phyloP scores from a whole-genome alignment of 2,329 filamentous ascomycete species.

The Diaporthe aspalathi region DNA sequence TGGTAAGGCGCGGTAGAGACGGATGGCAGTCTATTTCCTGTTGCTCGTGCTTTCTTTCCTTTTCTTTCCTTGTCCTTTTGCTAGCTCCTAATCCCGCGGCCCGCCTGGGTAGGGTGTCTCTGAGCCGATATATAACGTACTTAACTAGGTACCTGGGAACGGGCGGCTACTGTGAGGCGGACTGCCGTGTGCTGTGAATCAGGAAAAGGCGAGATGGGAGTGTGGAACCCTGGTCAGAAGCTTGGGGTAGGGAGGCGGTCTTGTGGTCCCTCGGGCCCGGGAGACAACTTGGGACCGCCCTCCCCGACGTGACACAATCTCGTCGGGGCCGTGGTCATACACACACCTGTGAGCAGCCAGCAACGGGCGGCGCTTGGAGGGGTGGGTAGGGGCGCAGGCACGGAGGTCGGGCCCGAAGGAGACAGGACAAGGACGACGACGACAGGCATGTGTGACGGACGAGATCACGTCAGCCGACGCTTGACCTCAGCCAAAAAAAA shows the following conservation, averaged over 20 bases:
- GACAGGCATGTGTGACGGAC: slow-evolving; percentile 6
- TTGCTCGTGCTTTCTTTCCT: background rate
- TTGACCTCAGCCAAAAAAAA: background rate
- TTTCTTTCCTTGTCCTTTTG: background rate
- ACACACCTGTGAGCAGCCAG: slow-evolving; percentile 1
- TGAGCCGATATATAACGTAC: background rate
- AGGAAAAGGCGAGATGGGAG: background rate
- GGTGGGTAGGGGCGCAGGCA: background rate
- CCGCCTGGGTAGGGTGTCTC: background rate
- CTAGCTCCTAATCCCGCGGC: background rate
- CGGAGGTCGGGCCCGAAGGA: background rate
- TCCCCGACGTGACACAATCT: slow-evolving; percentile 4
- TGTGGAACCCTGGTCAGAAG: slow-evolving; percentile 24
- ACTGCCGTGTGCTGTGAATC: slow-evolving; percentile 14
- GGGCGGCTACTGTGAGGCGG: slow-evolving; percentile 19
- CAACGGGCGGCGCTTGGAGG: background rate
- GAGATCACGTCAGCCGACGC: slow-evolving; percentile 24
- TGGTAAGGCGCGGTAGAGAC: slow-evolving; percentile 3
- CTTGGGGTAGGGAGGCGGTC: slow-evolving; percentile 3
- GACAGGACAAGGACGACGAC: no score
- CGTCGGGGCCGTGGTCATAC: background rate
- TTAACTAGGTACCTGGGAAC: no score
- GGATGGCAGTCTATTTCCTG: background rate
- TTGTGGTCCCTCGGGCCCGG: slow-evolving; percentile 18
- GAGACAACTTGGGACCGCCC: slow-evolving; percentile 28